phyloP scores from a whole-genome alignment of 176 grass and related monocot species.

The Oryza glaberrima region DNA sequence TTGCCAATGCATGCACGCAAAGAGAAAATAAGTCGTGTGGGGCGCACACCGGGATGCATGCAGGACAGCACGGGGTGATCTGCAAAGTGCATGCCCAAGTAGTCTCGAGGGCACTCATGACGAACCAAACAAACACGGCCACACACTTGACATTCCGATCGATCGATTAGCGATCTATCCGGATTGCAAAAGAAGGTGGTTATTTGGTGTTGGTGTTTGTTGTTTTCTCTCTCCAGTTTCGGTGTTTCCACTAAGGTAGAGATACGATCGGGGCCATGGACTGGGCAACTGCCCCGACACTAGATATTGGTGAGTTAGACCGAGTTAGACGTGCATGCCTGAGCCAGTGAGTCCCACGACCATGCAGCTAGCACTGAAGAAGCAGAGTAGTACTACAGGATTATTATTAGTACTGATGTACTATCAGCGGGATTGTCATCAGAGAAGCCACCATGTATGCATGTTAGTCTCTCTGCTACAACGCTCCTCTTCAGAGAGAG shows the following conservation, averaged over 20 bases:
- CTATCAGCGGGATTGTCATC: neutral
- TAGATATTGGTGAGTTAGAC: slow-evolving; percentile 28
- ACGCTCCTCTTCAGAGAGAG: neutral
- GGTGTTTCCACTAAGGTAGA: neutral
- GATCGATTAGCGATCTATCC: neutral
- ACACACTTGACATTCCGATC: too few relatives aligned
- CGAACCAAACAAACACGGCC: neutral
- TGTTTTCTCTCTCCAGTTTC: neutral
- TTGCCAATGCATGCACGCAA: too few relatives aligned
- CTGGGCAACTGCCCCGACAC: neutral
- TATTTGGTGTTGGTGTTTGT: neutral
- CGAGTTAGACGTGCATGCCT: slow-evolving; percentile 12
- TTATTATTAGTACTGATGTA: neutral
- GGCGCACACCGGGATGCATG: neutral
- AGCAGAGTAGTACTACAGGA: neutral
- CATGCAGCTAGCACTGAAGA: neutral
- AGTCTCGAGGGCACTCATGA: neutral
- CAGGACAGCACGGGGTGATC: neutral
- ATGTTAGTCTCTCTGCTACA: neutral
- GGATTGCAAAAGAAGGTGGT: neutral
- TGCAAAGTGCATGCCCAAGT: neutral
- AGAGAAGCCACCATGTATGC: neutral
- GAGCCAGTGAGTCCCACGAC: neutral
- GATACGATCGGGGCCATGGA: neutral
- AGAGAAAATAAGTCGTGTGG: neutral